Percentiles rank a stretch among this genome's conserved stretches.
phyloP scores from a whole-genome alignment of 106 monocot genomes.

The Narthecium ossifragum region DNA sequence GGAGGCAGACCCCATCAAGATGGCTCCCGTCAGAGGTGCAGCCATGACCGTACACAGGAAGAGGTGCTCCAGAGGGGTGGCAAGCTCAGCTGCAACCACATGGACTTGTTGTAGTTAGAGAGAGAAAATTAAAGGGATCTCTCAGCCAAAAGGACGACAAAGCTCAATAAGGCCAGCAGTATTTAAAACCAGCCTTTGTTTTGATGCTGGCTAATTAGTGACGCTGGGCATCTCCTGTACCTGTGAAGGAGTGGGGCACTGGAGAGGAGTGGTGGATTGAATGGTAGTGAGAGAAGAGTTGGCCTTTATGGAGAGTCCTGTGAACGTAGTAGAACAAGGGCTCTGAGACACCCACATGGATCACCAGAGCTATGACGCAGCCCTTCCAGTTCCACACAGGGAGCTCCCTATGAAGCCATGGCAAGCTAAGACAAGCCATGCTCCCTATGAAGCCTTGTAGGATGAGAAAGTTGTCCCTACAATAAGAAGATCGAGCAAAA shows the following conservation, averaged over 20 bases:
- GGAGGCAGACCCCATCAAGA: constrained; percentile 22
- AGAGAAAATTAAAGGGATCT: background rate
- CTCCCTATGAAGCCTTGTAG: constrained; percentile 55
- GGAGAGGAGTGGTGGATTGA: constrained; percentile 61
- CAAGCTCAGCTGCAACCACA: constrained; percentile 20
- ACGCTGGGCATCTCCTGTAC: constrained; percentile 13
- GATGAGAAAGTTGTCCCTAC: constrained; percentile 88
- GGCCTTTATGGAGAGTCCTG: constrained; percentile 46
- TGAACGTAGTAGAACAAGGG: constrained; percentile 60
- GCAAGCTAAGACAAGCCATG: constrained; percentile 40
- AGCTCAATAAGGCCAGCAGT: background rate
- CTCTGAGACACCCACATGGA: constrained; percentile 57
- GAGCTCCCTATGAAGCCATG: constrained; percentile 23
- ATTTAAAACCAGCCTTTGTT: background rate
- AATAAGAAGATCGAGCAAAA: constrained; percentile 1
- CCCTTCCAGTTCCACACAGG: constrained; percentile 55
- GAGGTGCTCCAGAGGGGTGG: constrained; percentile 32
- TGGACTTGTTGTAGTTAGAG: background rate
- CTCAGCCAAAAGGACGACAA: background rate
- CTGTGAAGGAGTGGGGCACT: constrained; percentile 72
- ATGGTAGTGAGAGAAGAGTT: constrained; percentile 60
- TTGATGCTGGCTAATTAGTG: no score
- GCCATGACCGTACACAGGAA: constrained; percentile 20
- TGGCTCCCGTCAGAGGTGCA: constrained; percentile 20
- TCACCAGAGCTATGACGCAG: constrained; percentile 18